phyloP scores from a whole-genome alignment of 441 rosid species.

The Macaranga tanarius region DNA sequence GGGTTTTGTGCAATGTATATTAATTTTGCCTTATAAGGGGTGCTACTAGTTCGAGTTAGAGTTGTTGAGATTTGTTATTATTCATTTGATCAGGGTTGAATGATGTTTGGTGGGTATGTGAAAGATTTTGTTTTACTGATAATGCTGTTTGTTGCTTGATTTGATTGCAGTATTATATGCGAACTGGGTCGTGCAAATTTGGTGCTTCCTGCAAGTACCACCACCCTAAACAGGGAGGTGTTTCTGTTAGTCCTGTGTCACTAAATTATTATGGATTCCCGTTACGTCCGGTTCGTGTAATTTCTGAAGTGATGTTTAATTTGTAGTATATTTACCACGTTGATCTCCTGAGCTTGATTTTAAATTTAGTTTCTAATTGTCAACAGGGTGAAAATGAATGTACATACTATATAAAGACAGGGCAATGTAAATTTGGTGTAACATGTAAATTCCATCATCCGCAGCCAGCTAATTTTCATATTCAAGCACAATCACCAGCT shows the following conservation, averaged over 20 bases:
- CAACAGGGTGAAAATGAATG: constrained; percentile 79
- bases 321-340: neutral
- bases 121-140: constrained; percentile 12
- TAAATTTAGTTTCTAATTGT: constrained; percentile 12
- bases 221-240: constrained; percentile 81
- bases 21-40: constrained; percentile 6
- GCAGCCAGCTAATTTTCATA: constrained; percentile 44
- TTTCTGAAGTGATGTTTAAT: constrained; percentile 13
- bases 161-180: constrained; percentile 66
- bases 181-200: constrained; percentile 83
- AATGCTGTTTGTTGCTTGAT: constrained; percentile 12
- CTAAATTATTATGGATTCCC: constrained; percentile 81
- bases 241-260: constrained; percentile 50
- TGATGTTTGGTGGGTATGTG: neutral
- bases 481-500: constrained; percentile 44
- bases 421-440: constrained; percentile 87
- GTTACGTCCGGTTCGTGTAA: constrained; percentile 74
- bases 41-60: constrained; percentile 2
- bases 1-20: constrained; percentile 25
- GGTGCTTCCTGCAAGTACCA: constrained; percentile 93
- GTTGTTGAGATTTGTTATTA: too few relatives aligned
- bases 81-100: constrained; percentile 1
- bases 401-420: constrained; percentile 85
- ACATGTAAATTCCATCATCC: constrained; percentile 97
- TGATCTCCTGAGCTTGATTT: constrained; percentile 14